Base-by-base conservation (phyloP, 2,329 filamentous ascomycete genomes). In the Ceratocystis diversiconidia region DNA sequence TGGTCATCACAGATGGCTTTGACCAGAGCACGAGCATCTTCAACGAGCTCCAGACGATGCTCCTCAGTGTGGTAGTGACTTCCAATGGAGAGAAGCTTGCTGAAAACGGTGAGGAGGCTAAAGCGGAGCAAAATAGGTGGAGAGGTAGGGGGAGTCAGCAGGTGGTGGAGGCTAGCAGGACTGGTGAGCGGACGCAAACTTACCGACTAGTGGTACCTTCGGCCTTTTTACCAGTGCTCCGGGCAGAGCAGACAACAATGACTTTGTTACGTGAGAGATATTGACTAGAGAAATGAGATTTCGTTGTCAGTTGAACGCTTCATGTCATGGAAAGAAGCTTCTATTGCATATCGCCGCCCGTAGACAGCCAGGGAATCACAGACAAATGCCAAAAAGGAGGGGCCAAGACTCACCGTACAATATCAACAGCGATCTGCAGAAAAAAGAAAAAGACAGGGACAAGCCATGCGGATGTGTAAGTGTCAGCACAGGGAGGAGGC, bases 161-260 rank as follows among this genome's bases (percentile, higher is more conserved):
- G 25, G 46, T 36, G 12, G 30, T 10, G 61, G 30, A 30, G 25
- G 8, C 44, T 0, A 28, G 36, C 19, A 28, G 41, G 19, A 7
- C 32, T 19, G 17, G 3, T 65, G 19, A 57, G 69, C 64, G 12
- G 22, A 32, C 43, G 41, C 64, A 72, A 74, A 82, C 86, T 83
- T 78, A 92, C 88, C 91, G 85, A 76, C 95, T 97, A 46, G 94
- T 99, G 67, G 94, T 99, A 68, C 94, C 94, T 71, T 95, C 90
- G 65, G 86, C 84, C 78, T 99, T 99, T 74, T 92, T 95, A 69
- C 90, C 92, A 68, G 89, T 94, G 77, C 91, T 96, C 74, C 94
- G 82, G 52, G 94, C 94, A 68, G 94, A 99, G 77, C 94, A 99
- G 66, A 99, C 92, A 66, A 99, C 87, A 66, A 91, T 92, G 69